Percentiles rank a stretch among this genome's conserved stretches.
These are phyloP conservation scores for Pseudogymnoascus sp. DNA, from an alignment of 2,329 filamentous ascomycete species.

Conservation along the genomic window DNA sequence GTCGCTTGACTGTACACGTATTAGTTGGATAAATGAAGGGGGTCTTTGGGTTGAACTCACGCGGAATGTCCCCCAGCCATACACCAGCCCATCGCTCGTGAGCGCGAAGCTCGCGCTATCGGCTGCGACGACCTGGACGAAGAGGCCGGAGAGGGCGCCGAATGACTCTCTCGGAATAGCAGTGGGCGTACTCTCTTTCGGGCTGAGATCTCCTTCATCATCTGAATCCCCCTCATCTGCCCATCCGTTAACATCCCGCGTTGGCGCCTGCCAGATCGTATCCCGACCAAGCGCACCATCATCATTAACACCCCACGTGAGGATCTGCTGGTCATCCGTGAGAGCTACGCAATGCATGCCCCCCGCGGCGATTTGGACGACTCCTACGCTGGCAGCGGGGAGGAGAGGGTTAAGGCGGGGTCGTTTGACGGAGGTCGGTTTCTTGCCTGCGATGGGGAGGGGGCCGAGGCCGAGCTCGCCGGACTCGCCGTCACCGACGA, in stretches of 20 bases:
- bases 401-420: conserved; percentile 62
- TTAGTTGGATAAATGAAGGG: background rate
- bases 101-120: conserved; percentile 71
- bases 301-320: conserved; percentile 85
- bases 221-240: conserved; percentile 30
- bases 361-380: conserved; percentile 70
- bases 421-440: conserved; percentile 63
- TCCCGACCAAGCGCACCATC: conserved; percentile 72
- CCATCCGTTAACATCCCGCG: conserved; percentile 45
- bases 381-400: conserved; percentile 46
- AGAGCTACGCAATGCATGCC: conserved; percentile 76
- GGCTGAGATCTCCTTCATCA: conserved; percentile 57
- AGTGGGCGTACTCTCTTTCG: conserved; percentile 59
- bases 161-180: conserved; percentile 52
- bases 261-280: conserved; percentile 59
- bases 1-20: background rate
- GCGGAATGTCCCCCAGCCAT: conserved; percentile 78
- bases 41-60: conserved; percentile 33
- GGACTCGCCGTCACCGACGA: background rate
- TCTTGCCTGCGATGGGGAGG: conserved; percentile 51
- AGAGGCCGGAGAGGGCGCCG: conserved; percentile 25
- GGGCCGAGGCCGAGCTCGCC: conserved; percentile 69
- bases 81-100: conserved; percentile 68
- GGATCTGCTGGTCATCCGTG: conserved; percentile 71
- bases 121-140: conserved; percentile 49